Percentiles rank a stretch among this genome's conserved stretches.
Conservation (phyloP, 805 yeast species). For the Candida xyloterini region DNA sequence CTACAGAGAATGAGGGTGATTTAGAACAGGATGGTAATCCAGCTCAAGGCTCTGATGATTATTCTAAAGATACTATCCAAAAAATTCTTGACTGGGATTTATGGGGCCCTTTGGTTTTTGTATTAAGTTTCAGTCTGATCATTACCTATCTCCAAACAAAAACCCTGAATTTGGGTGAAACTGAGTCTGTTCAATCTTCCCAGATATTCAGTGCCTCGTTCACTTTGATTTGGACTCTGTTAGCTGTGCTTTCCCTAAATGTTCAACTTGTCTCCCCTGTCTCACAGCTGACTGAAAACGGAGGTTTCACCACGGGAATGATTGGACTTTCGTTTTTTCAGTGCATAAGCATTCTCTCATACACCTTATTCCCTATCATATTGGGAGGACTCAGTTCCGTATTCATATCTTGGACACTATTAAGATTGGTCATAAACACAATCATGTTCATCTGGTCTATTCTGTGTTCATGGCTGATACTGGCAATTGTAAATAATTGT, state of each 20-base stretch:
- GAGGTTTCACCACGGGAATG: conserved; percentile 30
- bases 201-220: conserved; percentile 55
- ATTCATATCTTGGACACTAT: conserved; percentile 39
- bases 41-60: conserved; percentile 23
- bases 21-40: conserved; percentile 1
- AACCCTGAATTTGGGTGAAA: conserved; percentile 25
- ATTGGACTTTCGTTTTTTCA: conserved; percentile 50
- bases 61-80: conserved; percentile 33
- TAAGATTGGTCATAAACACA: conserved; percentile 41
- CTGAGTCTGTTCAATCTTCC: conserved; percentile 34
- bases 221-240: conserved; percentile 49
- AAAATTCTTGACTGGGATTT: conserved; percentile 55
- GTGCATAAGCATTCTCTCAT: conserved; percentile 54
- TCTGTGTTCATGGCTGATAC: conserved; percentile 48
- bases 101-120: conserved; percentile 60
- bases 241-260: conserved; percentile 47
- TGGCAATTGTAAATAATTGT: conserved; percentile 42
- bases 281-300: conserved; percentile 28
- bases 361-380: conserved; percentile 53
- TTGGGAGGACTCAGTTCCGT: conserved; percentile 47
- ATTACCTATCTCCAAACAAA: conserved; percentile 43
- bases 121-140: conserved; percentile 45
- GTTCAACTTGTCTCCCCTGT: conserved; percentile 54
- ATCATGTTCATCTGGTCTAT: conserved; percentile 50
- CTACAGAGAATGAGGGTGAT: conserved; percentile 24